Conservation (phyloP, 768 basidiomycete genomes). For the Podaxis sp. region DNA sequence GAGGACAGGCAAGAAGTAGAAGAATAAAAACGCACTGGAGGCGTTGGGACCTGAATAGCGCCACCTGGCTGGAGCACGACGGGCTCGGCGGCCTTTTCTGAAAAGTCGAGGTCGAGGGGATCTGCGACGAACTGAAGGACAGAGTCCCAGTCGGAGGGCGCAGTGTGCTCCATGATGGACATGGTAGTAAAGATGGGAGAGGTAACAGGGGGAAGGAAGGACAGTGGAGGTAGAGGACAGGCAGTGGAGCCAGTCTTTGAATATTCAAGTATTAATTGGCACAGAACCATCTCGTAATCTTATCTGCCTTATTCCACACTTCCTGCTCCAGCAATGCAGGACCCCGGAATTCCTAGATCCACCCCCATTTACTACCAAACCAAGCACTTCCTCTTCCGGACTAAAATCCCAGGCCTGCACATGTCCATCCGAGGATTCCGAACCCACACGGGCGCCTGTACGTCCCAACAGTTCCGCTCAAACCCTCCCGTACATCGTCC, state of each 20-base stretch:
- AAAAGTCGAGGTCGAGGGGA: conserved; percentile 41
- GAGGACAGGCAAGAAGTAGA: conserved; percentile 1
- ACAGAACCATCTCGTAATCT: conserved; percentile 14
- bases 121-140: conserved; percentile 59
- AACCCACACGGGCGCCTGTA: not conserved
- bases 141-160: conserved; percentile 53
- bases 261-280: conserved; percentile 8
- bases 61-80: conserved; percentile 20
- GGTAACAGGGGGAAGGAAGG: not conserved
- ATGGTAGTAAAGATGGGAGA: conserved; percentile 18
- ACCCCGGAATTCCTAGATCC: not conserved
- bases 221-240: not conserved
- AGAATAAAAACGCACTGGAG: conserved; percentile 47
- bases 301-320: not conserved
- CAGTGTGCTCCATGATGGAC: conserved; percentile 32
- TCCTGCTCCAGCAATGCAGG: not conserved
- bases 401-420: not conserved
- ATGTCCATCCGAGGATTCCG: not conserved
- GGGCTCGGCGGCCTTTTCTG: conserved; percentile 34
- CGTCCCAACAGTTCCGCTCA: not conserved
- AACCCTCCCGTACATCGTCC: not conserved
- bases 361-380: not conserved
- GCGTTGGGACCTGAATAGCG: conserved; percentile 56
- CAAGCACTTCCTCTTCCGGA: not conserved
- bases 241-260: conserved; percentile 13